Evolutionary conservation across 352 stramenopile species (phyloP), one percentile per base, ranked within the genome.

Genomic region (Phytopythium litorale): DNA sequence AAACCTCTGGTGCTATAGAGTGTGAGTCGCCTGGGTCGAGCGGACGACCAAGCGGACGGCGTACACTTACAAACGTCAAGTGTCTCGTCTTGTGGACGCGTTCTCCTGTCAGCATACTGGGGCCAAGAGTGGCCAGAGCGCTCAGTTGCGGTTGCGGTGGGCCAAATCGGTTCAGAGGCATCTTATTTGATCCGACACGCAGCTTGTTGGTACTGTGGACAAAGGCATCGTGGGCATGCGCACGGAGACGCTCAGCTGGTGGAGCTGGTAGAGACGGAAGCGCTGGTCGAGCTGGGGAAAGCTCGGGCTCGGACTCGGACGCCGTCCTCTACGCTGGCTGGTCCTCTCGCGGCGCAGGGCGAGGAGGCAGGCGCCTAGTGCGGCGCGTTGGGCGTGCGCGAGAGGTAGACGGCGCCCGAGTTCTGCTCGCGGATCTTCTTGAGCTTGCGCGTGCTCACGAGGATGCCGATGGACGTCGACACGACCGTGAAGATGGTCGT

Each of bases 401-500:
- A 49, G 11, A 78, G 54, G 48, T 83, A 75, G 21, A 81, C 73
- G 25, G 55, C 71, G 19, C 72, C 67, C 3, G 70, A 75, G 53
- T 79, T 81, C 50, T 88, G 66, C 30, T 82, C 72, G 48, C 82
- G 79, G 4, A 92, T 70, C 54, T 69, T 61, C 19, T 75, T 67
- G 30, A 81, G 62, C 37, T 70, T 81, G 21, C 71, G 73, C 51
- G 72, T 66, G 2, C 81, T 68, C 32, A 84, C 64, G 30, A 86
- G 33, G 35, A 86, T 73, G 30, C 84, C 84, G 33, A 84, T 64
- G 32, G 59, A 66, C 21, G 81, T 90, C 12, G 73, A 58, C 56
- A 87, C 64, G 11, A 87, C 60, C 9, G 81, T 91, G 37, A 77
- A 67, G 48, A 83, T 71, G 11, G 74, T 83, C 21, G 70, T 74